phyloP scores from a whole-genome alignment of 2,329 filamentous ascomycete genomes.

The Trichothecium roseum region DNA sequence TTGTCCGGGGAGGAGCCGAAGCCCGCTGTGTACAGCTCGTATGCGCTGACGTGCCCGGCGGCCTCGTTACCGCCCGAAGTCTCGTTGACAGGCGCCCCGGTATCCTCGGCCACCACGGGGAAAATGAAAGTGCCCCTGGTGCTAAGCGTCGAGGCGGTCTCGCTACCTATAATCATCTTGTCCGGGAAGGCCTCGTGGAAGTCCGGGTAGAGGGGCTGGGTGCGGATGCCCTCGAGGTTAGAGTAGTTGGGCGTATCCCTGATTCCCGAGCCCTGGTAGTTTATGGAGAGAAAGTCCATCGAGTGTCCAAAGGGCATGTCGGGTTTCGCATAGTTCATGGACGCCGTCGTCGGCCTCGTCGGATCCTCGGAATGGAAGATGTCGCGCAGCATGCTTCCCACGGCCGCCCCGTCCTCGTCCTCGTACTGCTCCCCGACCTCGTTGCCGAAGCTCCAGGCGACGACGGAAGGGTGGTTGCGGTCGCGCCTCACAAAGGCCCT shows the following conservation, averaged over 20 bases:
- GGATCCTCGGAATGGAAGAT: constrained; percentile 36
- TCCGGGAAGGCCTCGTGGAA: constrained; percentile 34
- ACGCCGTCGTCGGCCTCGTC: constrained; percentile 31
- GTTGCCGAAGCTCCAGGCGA: constrained; percentile 44
- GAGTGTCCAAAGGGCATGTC: constrained; percentile 24
- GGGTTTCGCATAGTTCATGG: constrained; percentile 34
- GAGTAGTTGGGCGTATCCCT: constrained; percentile 18
- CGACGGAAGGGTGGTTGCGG: constrained; percentile 42
- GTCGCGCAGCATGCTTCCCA: constrained; percentile 24
- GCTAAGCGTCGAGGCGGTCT: constrained; percentile 34
- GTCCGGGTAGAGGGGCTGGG: constrained; percentile 20
- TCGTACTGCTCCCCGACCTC: constrained; percentile 38
- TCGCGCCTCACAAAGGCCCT: constrained; percentile 41
- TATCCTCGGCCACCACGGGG: constrained; percentile 31
- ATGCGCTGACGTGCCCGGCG: constrained; percentile 30
- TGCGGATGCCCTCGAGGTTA: constrained; percentile 17
- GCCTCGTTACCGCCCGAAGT: constrained; percentile 26
- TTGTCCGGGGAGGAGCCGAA: constrained; percentile 42
- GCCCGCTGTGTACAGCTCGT: constrained; percentile 37
- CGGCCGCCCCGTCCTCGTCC: constrained; percentile 16
- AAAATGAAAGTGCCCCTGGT: constrained; percentile 42
- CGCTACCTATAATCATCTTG: constrained; percentile 34
- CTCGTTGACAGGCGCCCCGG: constrained; percentile 25
- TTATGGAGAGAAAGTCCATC: constrained; percentile 39
- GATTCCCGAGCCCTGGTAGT: constrained; percentile 45